phyloP scores from a whole-genome alignment of 2,329 filamentous ascomycete genomes.

The Ophiostoma montium region DNA sequence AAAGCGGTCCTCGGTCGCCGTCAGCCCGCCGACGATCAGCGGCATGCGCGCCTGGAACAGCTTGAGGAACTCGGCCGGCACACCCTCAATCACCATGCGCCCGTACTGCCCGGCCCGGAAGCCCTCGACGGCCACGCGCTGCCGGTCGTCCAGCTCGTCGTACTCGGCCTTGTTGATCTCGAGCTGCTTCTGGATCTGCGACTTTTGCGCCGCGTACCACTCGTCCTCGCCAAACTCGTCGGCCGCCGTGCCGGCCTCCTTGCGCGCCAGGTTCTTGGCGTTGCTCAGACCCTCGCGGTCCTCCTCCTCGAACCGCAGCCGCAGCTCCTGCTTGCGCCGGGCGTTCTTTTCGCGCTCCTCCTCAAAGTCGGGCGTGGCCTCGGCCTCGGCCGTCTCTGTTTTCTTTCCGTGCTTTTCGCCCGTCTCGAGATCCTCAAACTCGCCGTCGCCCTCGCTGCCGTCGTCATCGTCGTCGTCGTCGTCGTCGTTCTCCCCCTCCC shows the following conservation, averaged over 20 bases:
- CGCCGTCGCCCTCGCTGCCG: slow-evolving; percentile 61
- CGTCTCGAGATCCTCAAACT: slow-evolving; percentile 74
- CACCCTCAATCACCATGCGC: slow-evolving; percentile 74
- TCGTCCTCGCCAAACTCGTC: slow-evolving; percentile 93
- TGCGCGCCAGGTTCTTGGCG: slow-evolving; percentile 64
- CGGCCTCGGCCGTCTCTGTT: slow-evolving; percentile 57
- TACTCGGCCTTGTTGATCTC: slow-evolving; percentile 96
- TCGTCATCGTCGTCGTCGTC: slow-evolving; percentile 28
- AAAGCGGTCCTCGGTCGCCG: slow-evolving; percentile 86
- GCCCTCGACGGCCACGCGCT: slow-evolving; percentile 74
- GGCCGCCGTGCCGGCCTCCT: slow-evolving; percentile 43
- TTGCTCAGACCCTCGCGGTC: slow-evolving; percentile 92
- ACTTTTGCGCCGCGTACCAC: slow-evolving; percentile 97
- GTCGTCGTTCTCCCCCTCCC: slow-evolving; percentile 35
- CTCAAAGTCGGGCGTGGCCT: slow-evolving; percentile 78
- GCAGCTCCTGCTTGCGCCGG: slow-evolving; percentile 83
- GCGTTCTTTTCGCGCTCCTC: slow-evolving; percentile 86
- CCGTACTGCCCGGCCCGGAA: slow-evolving; percentile 87
- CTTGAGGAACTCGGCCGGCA: slow-evolving; percentile 79
- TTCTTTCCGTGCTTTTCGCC: slow-evolving; percentile 43
- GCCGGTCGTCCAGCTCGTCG: slow-evolving; percentile 69
- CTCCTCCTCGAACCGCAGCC: slow-evolving; percentile 89
- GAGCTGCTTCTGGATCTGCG: slow-evolving; percentile 83
- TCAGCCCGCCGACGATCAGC: slow-evolving; percentile 79
- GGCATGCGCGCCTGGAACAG: slow-evolving; percentile 73